Conservation (phyloP, 345 rosid genomes). For the Eucalyptus rudis region DNA sequence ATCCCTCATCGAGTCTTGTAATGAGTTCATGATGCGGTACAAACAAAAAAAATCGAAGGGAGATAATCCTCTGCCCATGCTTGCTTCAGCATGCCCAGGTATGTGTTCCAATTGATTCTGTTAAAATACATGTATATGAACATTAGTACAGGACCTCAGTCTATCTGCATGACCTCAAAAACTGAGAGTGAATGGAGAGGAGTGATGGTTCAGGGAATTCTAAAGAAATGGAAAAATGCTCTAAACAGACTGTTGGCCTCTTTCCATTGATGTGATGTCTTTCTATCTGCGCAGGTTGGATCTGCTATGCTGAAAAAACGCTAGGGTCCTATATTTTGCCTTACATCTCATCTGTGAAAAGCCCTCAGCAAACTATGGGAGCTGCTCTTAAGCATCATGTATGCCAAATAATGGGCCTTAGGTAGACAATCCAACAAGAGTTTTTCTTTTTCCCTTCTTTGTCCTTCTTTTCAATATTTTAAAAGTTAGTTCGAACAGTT, state of each 20-base stretch:
- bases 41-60: constrained; percentile 26
- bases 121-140: background rate
- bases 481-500: background rate
- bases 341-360: constrained; percentile 78
- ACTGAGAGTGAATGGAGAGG: background rate
- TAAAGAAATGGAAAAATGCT: background rate
- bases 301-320: constrained; percentile 94
- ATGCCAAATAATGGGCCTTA: constrained; percentile 56
- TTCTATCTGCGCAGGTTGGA: constrained; percentile 67
- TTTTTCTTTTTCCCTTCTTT: background rate
- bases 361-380: constrained; percentile 92
- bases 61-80: constrained; percentile 55
- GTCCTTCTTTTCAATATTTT: background rate
- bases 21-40: constrained; percentile 68
- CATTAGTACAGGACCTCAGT: background rate
- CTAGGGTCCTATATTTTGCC: constrained; percentile 84
- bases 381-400: constrained; percentile 63
- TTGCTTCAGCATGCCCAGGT: constrained; percentile 97
- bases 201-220: background rate
- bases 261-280: background rate
- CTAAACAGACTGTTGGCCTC: background rate
- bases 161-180: background rate
- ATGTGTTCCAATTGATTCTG: background rate
- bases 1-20: constrained; percentile 72
- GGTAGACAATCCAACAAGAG: constrained; percentile 14